Evolutionary conservation across 441 rosid species (phyloP), one percentile per base, ranked within the genome.

Genomic region (Brassica hybrid): DNA sequence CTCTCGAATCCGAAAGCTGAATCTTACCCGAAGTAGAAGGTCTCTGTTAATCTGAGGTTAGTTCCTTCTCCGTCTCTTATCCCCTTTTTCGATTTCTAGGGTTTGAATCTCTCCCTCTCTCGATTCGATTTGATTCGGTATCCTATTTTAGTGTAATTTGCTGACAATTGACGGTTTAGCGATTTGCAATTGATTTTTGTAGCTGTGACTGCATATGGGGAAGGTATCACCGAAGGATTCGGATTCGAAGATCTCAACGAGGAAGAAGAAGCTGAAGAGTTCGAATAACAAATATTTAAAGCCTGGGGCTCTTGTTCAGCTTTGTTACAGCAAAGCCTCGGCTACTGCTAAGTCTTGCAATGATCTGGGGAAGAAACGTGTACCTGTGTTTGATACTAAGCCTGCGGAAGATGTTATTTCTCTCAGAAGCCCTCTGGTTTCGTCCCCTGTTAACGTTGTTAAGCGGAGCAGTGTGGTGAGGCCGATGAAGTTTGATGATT

Each of bases 231-330:
- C 90, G 0, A 87, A 87, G 48, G 93, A 88, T 9, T 69, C 89
- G 64, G 79, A 74, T 64, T 73, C 72, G 0, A 90, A 82, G 71
- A 82, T 80, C 13, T 59, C 91, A 0, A 83, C 84, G 76, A 88
- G 88, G 75, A 91, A 84, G 67, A 86, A 87, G 81, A 86, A 90
- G 25, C 76, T 80, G 72, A 81, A 89, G 80, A 82, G 83, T 64
- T 88, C 97, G 0, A 82, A 81, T 79, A 83, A 75, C 62, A 93
- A 81, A 82, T 93, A 88, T 83, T 80, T 95, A 84, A 95, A 90
- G 76, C 96, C 99, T 1, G 96, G 97, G 56, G 87, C 97, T 19
- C 87, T 93, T n/a, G 92, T 94, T 78, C 98, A 89, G 85, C 85
- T 89, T 66, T 86, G 88, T 6, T 86, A 87, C 75, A 84, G 61